Conservation (phyloP, 2,329 filamentous ascomycete genomes). For the Apiospora marii region DNA sequence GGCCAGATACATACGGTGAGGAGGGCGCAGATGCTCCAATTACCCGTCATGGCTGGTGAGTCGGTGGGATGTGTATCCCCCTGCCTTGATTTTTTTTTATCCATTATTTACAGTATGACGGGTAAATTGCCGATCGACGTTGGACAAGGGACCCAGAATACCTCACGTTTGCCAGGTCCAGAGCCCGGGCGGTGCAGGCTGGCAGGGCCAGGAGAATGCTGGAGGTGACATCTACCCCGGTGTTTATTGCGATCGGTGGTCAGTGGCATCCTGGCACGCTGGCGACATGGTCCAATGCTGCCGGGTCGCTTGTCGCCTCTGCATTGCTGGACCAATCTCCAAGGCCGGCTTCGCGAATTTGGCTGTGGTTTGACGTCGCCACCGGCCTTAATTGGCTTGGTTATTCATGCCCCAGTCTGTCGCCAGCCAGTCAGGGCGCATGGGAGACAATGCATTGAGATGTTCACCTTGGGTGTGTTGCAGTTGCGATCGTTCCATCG, state of each 20-base stretch:
- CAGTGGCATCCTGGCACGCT: not conserved
- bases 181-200: slow-evolving; percentile 13
- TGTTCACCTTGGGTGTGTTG: slow-evolving; percentile 20
- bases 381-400: slow-evolving; percentile 16
- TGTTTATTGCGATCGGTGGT: slow-evolving; percentile 6
- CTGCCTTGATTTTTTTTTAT: not conserved
- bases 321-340: slow-evolving; percentile 14
- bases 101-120: slow-evolving; percentile 6
- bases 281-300: not conserved
- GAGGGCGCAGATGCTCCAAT: not conserved
- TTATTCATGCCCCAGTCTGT: not conserved
- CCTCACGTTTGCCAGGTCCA: not conserved
- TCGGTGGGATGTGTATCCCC: not conserved
- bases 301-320: not conserved
- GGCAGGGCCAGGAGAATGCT: not conserved
- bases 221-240: slow-evolving; percentile 7
- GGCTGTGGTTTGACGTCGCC: not conserved
- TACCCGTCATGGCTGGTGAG: slow-evolving; percentile 8
- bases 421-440: not conserved
- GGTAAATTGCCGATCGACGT: slow-evolving; percentile 21
- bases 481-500: slow-evolving; percentile 10
- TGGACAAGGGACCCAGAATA: not conserved
- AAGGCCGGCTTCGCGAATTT: not conserved
- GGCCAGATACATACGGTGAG: not conserved
- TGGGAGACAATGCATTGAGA: not conserved